These are phyloP conservation scores for Rugosomyces carneus DNA, from an alignment of 1,284 basidiomycete genomes.

Conservation along the genomic window DNA sequence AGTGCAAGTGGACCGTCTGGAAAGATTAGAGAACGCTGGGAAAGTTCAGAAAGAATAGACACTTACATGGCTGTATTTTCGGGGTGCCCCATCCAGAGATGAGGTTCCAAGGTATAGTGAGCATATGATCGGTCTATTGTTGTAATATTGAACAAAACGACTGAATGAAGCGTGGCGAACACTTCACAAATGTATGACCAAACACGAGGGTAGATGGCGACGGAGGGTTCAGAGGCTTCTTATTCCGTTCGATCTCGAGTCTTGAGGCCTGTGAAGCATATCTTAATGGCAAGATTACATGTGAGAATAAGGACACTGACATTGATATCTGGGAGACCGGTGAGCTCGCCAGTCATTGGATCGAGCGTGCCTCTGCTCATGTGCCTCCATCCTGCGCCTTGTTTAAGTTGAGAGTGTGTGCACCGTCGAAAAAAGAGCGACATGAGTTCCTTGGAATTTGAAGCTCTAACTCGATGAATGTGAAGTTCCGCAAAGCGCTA, in stretches of 20 bases:
- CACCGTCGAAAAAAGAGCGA: constrained; percentile 14
- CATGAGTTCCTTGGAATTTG: constrained; percentile 7
- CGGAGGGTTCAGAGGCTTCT: constrained; percentile 17
- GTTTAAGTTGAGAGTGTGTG: constrained; percentile 4
- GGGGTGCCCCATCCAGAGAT: constrained; percentile 19
- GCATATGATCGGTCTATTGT: constrained; percentile 21
- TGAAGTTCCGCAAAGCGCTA: not conserved
- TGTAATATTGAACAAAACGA: not conserved
- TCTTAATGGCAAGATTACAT: not conserved
- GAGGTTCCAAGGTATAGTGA: constrained; percentile 20
- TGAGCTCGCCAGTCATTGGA: constrained; percentile 17
- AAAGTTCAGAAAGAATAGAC: no score
- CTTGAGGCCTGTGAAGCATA: constrained; percentile 12
- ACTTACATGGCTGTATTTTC: constrained; percentile 19
- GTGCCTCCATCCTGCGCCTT: constrained; percentile 12
- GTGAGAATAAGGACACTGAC: constrained; percentile 8
- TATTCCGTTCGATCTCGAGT: constrained; percentile 16
- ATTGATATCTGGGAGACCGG: constrained; percentile 19
- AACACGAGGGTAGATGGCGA: constrained; percentile 20
- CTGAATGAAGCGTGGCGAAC: not conserved
- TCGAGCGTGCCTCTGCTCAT: constrained; percentile 12
- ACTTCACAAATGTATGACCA: constrained; percentile 20
- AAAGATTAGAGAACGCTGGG: constrained; percentile 3
- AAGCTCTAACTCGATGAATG: not conserved
- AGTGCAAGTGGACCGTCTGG: constrained; percentile 71